phyloP scores from a whole-genome alignment of 768 basidiomycete species.

The Leccinum rimulosum region DNA sequence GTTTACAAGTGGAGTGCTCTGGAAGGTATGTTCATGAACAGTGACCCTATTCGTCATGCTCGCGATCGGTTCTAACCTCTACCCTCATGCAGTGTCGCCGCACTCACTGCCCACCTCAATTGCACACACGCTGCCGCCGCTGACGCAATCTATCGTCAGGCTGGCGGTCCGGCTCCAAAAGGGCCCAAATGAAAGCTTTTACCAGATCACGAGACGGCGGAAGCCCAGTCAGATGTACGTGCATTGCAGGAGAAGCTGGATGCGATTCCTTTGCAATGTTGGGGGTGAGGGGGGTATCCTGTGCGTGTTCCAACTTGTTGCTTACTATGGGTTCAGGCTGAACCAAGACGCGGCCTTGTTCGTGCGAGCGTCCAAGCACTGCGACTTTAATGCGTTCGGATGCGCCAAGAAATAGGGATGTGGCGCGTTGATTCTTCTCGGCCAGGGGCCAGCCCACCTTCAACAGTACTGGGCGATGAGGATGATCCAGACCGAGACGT shows the following conservation, averaged over 20 bases:
- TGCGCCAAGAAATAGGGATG: constrained; percentile 26
- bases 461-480: neutral
- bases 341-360: constrained; percentile 56
- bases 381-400: constrained; percentile 61
- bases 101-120: constrained; percentile 53
- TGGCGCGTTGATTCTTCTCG: constrained; percentile 29
- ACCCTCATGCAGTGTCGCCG: too few species aligned
- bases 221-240: constrained; percentile 46
- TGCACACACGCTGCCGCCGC: constrained; percentile 53
- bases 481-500: constrained; percentile 34
- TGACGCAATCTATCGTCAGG: constrained; percentile 33
- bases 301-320: too few species aligned
- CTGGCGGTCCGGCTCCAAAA: constrained; percentile 27
- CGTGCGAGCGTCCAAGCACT: constrained; percentile 59
- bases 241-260: constrained; percentile 53
- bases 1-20: too few species aligned
- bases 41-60: too few species aligned
- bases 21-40: too few species aligned
- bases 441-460: neutral
- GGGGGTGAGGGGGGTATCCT: constrained; percentile 46
- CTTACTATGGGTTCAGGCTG: constrained; percentile 36
- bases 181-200: constrained; percentile 38
- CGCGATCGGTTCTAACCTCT: too few species aligned
- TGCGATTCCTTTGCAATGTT: constrained; percentile 50
- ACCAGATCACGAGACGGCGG: constrained; percentile 13